Conservation (phyloP, 331 rosid genomes). For the Quercus lobata region DNA sequence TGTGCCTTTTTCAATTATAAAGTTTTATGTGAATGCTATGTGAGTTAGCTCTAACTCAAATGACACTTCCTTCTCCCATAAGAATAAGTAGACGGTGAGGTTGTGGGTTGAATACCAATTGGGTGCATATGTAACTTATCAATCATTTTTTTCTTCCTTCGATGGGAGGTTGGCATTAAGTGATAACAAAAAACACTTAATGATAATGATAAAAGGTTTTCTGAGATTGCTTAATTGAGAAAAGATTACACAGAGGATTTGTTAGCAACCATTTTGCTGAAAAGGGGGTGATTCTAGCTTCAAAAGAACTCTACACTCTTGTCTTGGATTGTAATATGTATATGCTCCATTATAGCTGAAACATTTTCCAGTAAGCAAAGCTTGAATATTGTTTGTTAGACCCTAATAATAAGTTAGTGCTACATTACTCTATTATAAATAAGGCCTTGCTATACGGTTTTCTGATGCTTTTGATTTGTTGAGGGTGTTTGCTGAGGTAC, state of each 20-base stretch:
- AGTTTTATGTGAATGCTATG: background rate
- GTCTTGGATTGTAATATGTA: background rate
- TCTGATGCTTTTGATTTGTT: background rate
- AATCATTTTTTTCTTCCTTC: background rate
- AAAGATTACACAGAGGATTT: background rate
- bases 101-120: no score
- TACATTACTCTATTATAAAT: background rate
- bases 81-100: no score
- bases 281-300: background rate
- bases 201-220: background rate
- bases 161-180: background rate
- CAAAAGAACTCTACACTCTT: background rate
- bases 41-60: background rate
- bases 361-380: background rate
- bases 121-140: no score
- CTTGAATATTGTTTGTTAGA: background rate
- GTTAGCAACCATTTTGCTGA: background rate
- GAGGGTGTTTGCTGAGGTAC: background rate
- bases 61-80: no score
- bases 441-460: background rate
- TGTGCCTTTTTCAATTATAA: background rate
- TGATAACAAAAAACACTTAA: background rate
- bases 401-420: background rate
- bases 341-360: background rate
- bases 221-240: background rate